Base-by-base conservation (phyloP, 768 basidiomycete species). In the Epithele typhae region DNA sequence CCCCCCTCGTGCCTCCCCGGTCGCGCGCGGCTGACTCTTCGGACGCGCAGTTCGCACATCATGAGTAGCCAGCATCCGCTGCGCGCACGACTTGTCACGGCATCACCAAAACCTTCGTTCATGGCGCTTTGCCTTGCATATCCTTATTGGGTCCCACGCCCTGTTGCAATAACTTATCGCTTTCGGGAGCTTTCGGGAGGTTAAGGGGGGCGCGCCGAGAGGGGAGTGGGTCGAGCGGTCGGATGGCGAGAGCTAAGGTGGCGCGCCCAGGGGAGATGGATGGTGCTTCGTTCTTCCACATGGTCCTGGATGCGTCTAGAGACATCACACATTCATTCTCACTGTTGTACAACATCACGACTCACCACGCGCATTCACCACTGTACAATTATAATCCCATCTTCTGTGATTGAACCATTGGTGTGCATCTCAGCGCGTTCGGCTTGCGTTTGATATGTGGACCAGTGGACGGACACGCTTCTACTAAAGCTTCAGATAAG, bases 271-370 rank as follows among this genome's bases (percentile, higher is more conserved):
- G 14, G 27, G 27, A 14, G 14, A 14, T 14, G 14, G 27, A 14
- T 7, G 27, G 27, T 14, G 27, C 8, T 40, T 33, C 46, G 46
- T 34, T 47, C 32, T 12, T 27, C 35, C 2, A 34, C 22, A 5
- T 47, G 18, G 39, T 40, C 46, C 46, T 47, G 23, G 46, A 47
- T 41, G 39, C 38, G 32, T 47, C 46, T 38, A 47, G 46, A 24
- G 46, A 40, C 27, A 34, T n/a, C 42, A 22, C 33, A 43, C 42
- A 4, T 12, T 43, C 42, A 17, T 36, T 36, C 40, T 41, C 32
- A n/a, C 21, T 33, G 21, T 35, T 43, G 42, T 43, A 43, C 24
- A 41, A 32, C 40, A 41, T 32, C n/a, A 25, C 40, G 14, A 41
- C 40, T 30, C 25, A 32, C 40, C 40, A 30, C 40, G n/a, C 24